A percentile compares a stretch with the other conserved stretches of the same genome.
phyloP scores from a whole-genome alignment of 257 asterid genomes.

The Orobanche coerulescens region DNA sequence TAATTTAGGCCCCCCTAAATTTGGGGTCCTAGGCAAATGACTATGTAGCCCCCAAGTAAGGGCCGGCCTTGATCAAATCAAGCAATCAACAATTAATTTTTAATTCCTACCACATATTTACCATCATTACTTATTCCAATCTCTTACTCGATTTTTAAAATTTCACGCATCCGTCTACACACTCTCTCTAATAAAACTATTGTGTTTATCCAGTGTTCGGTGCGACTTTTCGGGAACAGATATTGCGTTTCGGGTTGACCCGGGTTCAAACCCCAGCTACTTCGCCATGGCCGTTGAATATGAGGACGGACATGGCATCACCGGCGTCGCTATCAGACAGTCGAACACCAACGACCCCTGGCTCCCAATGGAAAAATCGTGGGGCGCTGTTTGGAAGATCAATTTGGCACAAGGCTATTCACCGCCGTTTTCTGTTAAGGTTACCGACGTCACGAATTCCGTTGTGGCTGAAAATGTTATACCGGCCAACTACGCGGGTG shows the following conservation, averaged over 20 bases:
- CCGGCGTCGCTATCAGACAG: slow-evolving; percentile 41
- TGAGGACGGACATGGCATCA: slow-evolving; percentile 60
- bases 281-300: slow-evolving; percentile 54
- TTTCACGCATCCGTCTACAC: no score
- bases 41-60: no score
- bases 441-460: slow-evolving; percentile 41
- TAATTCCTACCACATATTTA: no score
- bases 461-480: slow-evolving; percentile 56
- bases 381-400: slow-evolving; percentile 79
- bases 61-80: no score
- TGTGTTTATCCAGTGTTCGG: slow-evolving; percentile 34
- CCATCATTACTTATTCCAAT: no score
- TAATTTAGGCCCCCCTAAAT: no score
- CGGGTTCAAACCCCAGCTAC: slow-evolving; percentile 62
- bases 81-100: no score
- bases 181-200: no score
- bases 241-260: slow-evolving; percentile 61
- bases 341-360: slow-evolving; percentile 39
- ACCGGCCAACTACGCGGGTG: slow-evolving; percentile 63
- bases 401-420: slow-evolving; percentile 26
- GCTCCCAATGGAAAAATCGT: slow-evolving; percentile 51
- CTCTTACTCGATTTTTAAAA: no score
- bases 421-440: slow-evolving; percentile 54
- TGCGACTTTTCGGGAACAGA: slow-evolving; percentile 57
- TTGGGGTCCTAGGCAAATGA: no score